phyloP scores from a whole-genome alignment of 2,329 filamentous ascomycete species.

The Colletotrichum camelliae region DNA sequence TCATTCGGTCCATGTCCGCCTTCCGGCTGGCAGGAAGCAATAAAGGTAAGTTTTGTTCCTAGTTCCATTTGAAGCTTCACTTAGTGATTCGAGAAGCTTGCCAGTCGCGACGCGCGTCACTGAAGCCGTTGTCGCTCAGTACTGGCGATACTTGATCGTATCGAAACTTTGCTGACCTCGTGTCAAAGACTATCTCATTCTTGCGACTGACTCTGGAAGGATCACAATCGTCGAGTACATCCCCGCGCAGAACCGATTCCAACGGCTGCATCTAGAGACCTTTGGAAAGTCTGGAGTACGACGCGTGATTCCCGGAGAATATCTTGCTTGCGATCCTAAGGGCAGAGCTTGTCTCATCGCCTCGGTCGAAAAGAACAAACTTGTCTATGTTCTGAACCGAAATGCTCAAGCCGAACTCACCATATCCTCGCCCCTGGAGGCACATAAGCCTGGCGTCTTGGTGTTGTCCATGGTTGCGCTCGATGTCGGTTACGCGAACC shows the following conservation, averaged over 20 bases:
- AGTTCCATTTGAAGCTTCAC: constrained; percentile 56
- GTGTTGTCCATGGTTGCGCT: constrained; percentile 88
- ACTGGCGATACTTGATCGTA: constrained; percentile 5
- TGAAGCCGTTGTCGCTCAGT: neutral
- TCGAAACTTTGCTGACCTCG: constrained; percentile 19
- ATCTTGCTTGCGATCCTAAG: constrained; percentile 93
- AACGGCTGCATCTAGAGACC: constrained; percentile 91
- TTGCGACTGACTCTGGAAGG: constrained; percentile 93
- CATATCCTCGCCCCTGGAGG: constrained; percentile 96
- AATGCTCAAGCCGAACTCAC: constrained; percentile 94
- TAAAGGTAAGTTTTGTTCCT: constrained; percentile 77
- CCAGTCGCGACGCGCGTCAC: constrained; percentile 6
- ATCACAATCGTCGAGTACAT: constrained; percentile 95
- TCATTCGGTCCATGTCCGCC: constrained; percentile 86
- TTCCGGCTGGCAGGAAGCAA: constrained; percentile 92
- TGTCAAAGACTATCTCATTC: constrained; percentile 86
- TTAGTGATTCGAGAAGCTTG: constrained; percentile 64
- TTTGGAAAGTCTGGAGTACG: constrained; percentile 97
- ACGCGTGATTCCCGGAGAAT: constrained; percentile 93
- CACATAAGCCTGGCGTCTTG: constrained; percentile 89
- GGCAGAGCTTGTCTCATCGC: constrained; percentile 94
- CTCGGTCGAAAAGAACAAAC: constrained; percentile 97
- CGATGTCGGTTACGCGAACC: constrained; percentile 96
- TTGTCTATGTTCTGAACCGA: constrained; percentile 97
- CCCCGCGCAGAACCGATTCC: constrained; percentile 84